These are phyloP conservation scores for Capsicum chinense DNA, from an alignment of 257 asterid species.

Conservation along the genomic window DNA sequence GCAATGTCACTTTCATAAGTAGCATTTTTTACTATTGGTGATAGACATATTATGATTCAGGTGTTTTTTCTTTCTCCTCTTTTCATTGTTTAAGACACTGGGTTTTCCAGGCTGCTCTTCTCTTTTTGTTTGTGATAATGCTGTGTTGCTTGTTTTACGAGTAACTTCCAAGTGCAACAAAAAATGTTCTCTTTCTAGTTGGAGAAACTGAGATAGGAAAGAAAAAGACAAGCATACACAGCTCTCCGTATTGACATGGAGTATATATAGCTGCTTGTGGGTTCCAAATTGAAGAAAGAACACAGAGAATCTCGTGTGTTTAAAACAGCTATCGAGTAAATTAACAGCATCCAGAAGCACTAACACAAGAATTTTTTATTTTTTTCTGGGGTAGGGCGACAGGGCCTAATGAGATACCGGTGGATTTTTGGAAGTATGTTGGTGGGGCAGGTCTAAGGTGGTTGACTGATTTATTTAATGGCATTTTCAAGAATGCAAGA, in stretches of 20 bases:
- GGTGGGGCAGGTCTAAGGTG: too few relatives aligned
- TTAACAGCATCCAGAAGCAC: background rate
- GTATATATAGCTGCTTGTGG: background rate
- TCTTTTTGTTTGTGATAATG: slow-evolving; percentile 17
- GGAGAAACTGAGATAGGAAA: background rate
- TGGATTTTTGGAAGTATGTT: too few relatives aligned
- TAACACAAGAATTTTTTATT: background rate
- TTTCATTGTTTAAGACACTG: background rate
- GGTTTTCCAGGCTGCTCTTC: background rate
- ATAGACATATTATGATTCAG: background rate
- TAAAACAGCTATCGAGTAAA: background rate
- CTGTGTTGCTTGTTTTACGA: slow-evolving; percentile 21
- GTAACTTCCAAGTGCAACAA: background rate
- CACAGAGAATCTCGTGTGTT: background rate
- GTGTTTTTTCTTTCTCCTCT: background rate
- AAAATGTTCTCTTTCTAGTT: background rate
- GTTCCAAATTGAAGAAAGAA: background rate
- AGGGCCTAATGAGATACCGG: too few relatives aligned
- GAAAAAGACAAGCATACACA: slow-evolving; percentile 1
- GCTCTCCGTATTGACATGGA: slow-evolving; percentile 22
- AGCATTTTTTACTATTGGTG: background rate
- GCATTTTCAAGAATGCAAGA: too few relatives aligned
- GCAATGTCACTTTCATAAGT: background rate
- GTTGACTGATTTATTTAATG: too few relatives aligned
- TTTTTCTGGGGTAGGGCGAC: too few relatives aligned